Conservation (phyloP, 1,139 yeast genomes). For the Spencermartinsiella ligniputridi region DNA sequence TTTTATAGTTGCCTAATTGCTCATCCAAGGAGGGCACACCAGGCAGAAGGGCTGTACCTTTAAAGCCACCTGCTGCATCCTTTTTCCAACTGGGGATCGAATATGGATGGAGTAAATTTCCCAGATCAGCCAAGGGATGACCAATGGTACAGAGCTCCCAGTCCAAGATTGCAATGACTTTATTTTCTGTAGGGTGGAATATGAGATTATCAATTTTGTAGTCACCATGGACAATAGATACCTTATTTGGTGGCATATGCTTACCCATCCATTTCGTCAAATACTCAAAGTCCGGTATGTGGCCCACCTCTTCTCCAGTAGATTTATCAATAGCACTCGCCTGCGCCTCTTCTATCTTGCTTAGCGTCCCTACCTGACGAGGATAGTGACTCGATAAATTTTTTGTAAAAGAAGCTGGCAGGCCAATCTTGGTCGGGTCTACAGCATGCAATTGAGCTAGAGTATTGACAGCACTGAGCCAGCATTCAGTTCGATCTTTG, state of each 20-base stretch:
- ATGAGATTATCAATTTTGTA: conserved; percentile 62
- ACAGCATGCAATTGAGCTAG: conserved; percentile 51
- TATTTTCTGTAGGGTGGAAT: conserved; percentile 47
- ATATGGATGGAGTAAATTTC: conserved; percentile 58
- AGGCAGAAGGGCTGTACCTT: conserved; percentile 9
- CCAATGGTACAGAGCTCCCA: conserved; percentile 71
- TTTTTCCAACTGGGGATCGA: conserved; percentile 38
- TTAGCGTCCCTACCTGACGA: conserved; percentile 51
- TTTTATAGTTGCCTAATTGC: conserved; percentile 23
- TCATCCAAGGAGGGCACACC: conserved; percentile 30
- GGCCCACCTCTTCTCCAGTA: conserved; percentile 41
- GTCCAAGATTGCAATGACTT: conserved; percentile 56
- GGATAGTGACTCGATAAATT: conserved; percentile 46
- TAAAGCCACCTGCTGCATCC: conserved; percentile 6
- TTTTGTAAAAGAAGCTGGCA: conserved; percentile 42
- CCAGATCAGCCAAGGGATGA: conserved; percentile 60
- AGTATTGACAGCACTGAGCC: conserved; percentile 52
- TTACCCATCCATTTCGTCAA: conserved; percentile 45
- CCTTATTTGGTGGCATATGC: conserved; percentile 45
- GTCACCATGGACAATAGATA: conserved; percentile 60
- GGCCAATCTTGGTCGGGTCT: conserved; percentile 43
- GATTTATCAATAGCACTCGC: conserved; percentile 29
- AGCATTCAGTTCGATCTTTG: conserved; percentile 31
- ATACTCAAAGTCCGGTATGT: conserved; percentile 47
- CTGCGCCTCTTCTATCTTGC: conserved; percentile 48